Base-by-base conservation (phyloP, 1,284 basidiomycete species). In the Polyporus tsugae region DNA sequence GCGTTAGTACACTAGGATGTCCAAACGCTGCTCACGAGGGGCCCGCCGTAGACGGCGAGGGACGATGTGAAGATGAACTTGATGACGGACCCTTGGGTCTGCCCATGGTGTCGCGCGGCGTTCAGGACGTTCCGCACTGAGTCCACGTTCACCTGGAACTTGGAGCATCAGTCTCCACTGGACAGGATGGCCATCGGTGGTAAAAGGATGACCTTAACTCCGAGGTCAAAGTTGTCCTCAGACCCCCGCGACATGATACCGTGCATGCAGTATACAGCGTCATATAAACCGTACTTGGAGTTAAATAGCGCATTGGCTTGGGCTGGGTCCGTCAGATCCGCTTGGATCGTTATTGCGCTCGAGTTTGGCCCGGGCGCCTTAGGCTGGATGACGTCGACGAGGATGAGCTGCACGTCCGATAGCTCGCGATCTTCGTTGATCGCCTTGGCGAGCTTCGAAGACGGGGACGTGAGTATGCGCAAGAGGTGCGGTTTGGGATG, bases 201-300 rank as follows among this genome's bases (percentile, higher is more conserved):
- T 0, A 6, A 4, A 25, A 4, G 59, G 29, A 46, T n/a, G 53
- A 83, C 84, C 78, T 84, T 83, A 71, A 88, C 80, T 6, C 88
- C 89, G 4, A 89, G 78, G 55, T 88, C 86, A 74, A 91, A 90
- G 75, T 89, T 84, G 68, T 87, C 86, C 76, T 91, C 90, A 19
- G 87, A 84, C 22, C 88, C 88, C 29, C 89, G 86, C n/a, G 87
- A 89, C 90, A 91, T 90, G 77, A 89, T 88, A 1, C 89, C 89
- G 73, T 90, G 88, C 66, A 89, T 80, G 73, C 86, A 88, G 76
- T 89, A 90, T 42, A 90, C 76, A 6, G 81, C 81, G 67, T 84
- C 82, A 0, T 84, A 84, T 7, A 82, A 69, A 17, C 84, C 85
- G 59, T 82, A 77, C 29, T 77, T 66, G 7, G 82, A 84, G 22